Evolutionary conservation across 805 yeast species (phyloP).

Genomic region (Wickerhamiella brachini): DNA sequence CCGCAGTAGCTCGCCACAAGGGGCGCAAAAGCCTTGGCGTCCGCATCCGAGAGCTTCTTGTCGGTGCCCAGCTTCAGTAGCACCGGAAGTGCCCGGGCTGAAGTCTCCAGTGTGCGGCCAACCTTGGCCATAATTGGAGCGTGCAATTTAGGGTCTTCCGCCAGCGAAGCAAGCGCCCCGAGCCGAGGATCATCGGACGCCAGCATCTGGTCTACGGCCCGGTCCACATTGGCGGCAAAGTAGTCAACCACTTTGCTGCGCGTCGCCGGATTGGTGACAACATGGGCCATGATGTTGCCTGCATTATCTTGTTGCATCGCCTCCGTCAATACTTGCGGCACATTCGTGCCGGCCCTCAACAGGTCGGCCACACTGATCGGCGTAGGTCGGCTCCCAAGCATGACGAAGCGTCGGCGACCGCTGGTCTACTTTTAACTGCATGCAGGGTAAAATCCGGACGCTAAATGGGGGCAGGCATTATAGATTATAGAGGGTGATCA

Average conservation of each 20-base stretch:
- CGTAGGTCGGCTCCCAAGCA: background rate
- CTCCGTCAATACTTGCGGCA: constrained; percentile 6
- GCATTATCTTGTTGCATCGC: constrained; percentile 6
- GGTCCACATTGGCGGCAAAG: constrained; percentile 6
- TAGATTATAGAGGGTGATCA: too few species aligned
- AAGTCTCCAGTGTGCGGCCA: constrained; percentile 5
- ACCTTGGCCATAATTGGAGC: background rate
- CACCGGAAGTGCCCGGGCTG: background rate
- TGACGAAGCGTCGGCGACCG: background rate
- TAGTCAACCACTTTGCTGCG: constrained; percentile 7
- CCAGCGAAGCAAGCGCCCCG: constrained; percentile 14
- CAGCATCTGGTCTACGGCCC: constrained; percentile 4
- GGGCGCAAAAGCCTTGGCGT: constrained; percentile 3
- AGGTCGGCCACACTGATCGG: background rate
- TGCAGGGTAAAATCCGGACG: too few species aligned
- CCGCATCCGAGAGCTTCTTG: background rate
- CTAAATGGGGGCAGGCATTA: too few species aligned
- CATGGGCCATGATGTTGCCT: constrained; percentile 11
- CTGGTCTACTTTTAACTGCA: too few species aligned
- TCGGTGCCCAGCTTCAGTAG: background rate
- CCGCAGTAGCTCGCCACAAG: constrained; percentile 2
- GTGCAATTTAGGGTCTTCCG: constrained; percentile 4
- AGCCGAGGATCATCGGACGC: constrained; percentile 13
- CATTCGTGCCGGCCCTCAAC: constrained; percentile 1
- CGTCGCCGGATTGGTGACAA: constrained; percentile 12